A percentile compares a stretch with the other conserved stretches of the same genome.
Conservation (phyloP, 2,329 filamentous ascomycete genomes). For the Cryphonectria parasitica region DNA sequence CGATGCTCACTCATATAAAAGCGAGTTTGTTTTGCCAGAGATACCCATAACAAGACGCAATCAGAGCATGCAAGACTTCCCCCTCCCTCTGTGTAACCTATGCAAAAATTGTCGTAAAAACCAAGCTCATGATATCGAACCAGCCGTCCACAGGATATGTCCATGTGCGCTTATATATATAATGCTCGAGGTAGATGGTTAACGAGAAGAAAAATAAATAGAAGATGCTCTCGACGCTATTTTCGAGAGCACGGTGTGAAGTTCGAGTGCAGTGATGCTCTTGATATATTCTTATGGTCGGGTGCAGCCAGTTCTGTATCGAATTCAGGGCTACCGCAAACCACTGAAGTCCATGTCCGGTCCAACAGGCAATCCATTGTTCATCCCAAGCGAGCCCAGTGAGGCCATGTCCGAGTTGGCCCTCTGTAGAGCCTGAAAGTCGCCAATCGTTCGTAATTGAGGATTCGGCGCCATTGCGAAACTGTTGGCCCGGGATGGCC, state of each 20-base stretch:
- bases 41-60: neutral
- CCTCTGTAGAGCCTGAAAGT: slow-evolving; percentile 55
- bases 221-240: neutral
- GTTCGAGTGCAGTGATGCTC: neutral
- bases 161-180: neutral
- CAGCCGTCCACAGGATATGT: neutral
- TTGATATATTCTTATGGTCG: neutral
- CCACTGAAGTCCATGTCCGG: slow-evolving; percentile 47
- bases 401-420: slow-evolving; percentile 46
- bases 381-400: slow-evolving; percentile 42
- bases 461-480: slow-evolving; percentile 43
- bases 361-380: slow-evolving; percentile 36
- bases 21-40: neutral
- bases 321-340: slow-evolving; percentile 37
- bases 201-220: neutral
- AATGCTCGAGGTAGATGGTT: neutral
- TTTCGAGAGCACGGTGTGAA: neutral
- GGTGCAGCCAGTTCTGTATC: neutral
- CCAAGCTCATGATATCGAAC: slow-evolving; percentile 2
- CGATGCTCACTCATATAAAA: neutral
- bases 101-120: neutral
- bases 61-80: neutral
- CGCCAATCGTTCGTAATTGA: slow-evolving; percentile 49
- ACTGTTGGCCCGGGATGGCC: slow-evolving; percentile 44
- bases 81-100: neutral